A percentile compares a stretch with the other conserved stretches of the same genome.
Conservation (phyloP, 2,329 filamentous ascomycete genomes). For the Aureobasidium sp. region DNA sequence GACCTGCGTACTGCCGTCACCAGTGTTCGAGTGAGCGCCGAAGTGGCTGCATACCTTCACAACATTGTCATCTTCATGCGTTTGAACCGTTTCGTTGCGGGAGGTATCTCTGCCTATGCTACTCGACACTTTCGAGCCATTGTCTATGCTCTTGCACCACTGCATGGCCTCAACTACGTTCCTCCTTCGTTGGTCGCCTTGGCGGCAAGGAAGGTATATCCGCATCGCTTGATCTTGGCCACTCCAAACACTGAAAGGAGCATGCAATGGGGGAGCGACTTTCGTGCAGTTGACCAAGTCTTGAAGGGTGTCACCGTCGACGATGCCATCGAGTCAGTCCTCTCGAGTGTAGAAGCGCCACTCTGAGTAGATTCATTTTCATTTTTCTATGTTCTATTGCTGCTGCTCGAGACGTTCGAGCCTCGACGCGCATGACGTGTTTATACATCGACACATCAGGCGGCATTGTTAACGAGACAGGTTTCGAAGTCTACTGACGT, state of each 20-base stretch:
- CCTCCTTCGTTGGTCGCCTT: constrained; percentile 78
- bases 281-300: constrained; percentile 59
- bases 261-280: constrained; percentile 84
- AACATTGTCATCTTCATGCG: constrained; percentile 84
- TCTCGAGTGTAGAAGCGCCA: constrained; percentile 51
- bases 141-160: constrained; percentile 62
- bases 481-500: not conserved
- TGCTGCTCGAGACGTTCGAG: not conserved
- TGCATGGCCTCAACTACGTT: constrained; percentile 74
- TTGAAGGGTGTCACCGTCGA: constrained; percentile 54
- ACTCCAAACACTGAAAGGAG: constrained; percentile 69
- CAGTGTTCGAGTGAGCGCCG: constrained; percentile 60
- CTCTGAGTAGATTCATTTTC: constrained; percentile 27
- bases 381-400: not conserved
- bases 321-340: constrained; percentile 51
- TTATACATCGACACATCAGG: not conserved
- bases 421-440: not conserved
- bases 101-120: constrained; percentile 69
- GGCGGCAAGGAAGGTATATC: constrained; percentile 79
- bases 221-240: constrained; percentile 71
- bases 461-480: not conserved
- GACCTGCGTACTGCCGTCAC: constrained; percentile 51
- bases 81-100: constrained; percentile 74
- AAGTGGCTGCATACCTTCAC: constrained; percentile 76
- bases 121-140: constrained; percentile 62